Conservation (phyloP, 768 basidiomycete species). For the Ephemerocybe angulata region DNA sequence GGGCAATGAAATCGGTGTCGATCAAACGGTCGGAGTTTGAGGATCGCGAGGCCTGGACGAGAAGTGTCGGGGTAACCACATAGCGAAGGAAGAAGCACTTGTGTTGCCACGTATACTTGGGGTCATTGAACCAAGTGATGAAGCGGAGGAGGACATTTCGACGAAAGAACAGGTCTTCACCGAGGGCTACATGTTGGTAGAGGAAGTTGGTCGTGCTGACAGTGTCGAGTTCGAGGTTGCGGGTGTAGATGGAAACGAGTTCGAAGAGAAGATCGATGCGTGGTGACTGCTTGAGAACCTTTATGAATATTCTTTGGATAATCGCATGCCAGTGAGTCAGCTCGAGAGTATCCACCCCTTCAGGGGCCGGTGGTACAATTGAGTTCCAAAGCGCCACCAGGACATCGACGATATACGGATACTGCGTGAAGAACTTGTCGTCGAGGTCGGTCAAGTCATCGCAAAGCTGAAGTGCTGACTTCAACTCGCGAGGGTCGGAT, state of each 20-base stretch:
- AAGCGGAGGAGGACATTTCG: constrained; percentile 85
- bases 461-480: constrained; percentile 74
- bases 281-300: constrained; percentile 61
- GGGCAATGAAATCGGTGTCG: constrained; percentile 64
- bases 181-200: constrained; percentile 78
- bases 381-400: constrained; percentile 71
- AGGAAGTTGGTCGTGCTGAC: constrained; percentile 79
- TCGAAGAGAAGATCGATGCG: constrained; percentile 90
- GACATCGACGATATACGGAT: constrained; percentile 63
- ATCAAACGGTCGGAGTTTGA: constrained; percentile 57
- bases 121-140: constrained; percentile 76
- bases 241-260: constrained; percentile 75
- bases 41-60: constrained; percentile 65
- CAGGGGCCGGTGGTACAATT: constrained; percentile 43
- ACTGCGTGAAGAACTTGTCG: constrained; percentile 68
- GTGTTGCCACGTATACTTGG: constrained; percentile 60
- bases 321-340: constrained; percentile 57
- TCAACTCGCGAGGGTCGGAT: constrained; percentile 45
- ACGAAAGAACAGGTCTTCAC: constrained; percentile 62
- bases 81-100: constrained; percentile 79
- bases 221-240: constrained; percentile 77
- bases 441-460: constrained; percentile 68
- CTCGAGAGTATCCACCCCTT: constrained; percentile 43
- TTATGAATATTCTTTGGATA: constrained; percentile 74
- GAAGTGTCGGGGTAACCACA: constrained; percentile 81